Evolutionary conservation across 1,284 basidiomycete genomes (phyloP), one percentile per base, ranked within the genome.

Genomic region (Ceratobasidium papillatum): DNA sequence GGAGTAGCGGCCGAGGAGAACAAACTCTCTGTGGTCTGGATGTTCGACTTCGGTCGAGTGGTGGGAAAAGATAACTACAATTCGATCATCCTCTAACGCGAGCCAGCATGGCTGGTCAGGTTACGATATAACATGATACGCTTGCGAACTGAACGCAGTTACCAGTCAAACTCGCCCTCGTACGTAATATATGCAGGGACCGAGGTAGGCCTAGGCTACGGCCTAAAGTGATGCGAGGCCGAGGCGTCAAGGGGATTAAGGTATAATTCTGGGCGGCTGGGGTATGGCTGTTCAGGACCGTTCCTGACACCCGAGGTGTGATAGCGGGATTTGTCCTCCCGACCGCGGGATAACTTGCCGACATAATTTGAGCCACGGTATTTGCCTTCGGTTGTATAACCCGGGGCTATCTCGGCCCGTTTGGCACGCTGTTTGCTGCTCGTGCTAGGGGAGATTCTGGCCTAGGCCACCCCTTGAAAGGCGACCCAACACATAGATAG

Each of bases 61-160:
- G 51, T 52, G 51, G 51, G 51, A 52, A 52, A 52, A 30, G 45
- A 41, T 41, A 41, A 41, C 45, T n/a, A 47, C 9, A 47, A 52
- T 52, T 52, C 51, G 51, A 52, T 52, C 51, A 19, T 47, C 7
- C 51, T 52, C 22, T 52, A 52, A 52, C 51, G 51, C 51, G 51
- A 52, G 51, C 51, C 51, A 52, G 5, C 51, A 52, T 17, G 51
- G 25, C 25, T 52, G 25, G 51, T 52, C 51, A 52, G 51, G 51
- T 30, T 30, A 30, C 51, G 51, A 52, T 52, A 52, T 52, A 17
- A 49, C n/a, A 49, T 49, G 51, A 52, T 52, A 52, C 51, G 51
- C 51, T 52, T 52, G 51, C 51, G 51, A 52, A 52, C 25, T 27
- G 3, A 52, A 27, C 51, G 51, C 51, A 52, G 45, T 47, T 14